Base-by-base conservation (phyloP, 768 basidiomycete genomes). In the Termitomyces sp. region DNA sequence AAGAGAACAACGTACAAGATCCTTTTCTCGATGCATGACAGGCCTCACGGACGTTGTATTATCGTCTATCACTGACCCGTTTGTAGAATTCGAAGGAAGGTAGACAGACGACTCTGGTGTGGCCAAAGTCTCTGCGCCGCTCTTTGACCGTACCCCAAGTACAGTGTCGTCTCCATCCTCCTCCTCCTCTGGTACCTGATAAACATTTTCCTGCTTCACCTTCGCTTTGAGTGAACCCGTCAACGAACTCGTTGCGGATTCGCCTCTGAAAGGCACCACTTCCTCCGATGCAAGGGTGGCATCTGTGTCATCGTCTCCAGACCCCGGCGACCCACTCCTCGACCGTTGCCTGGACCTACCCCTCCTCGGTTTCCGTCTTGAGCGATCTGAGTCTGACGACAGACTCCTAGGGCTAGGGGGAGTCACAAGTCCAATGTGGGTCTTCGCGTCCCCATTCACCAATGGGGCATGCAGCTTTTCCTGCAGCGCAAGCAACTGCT, bases 361-460 rank as follows among this genome's bases (percentile, higher is more conserved):
- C 14, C 68, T 63, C 34, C 66, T 66, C 39, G 62, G 64, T 53
- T 79, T 73, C 55, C 76, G 70, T 39, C 79, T 68, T 43, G 81
- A 70, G n/a, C 78, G 67, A 60, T 70, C 72, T 14, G 85, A 84
- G 65, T 89, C 88, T 9, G 84, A 79, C 3, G 82, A 83, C 21
- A 86, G 75, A 60, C 85, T 88, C 16, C 88, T 76, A 11, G 89
- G 89, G 67, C 86, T 89, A 0, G 88, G 88, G 0, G 89, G 89
- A 0, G 88, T 88, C 10, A 86, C 88, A 28, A 89, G 70, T 1
- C 86, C 87, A 10, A 45, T 68, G 39, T 71, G 69, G 34, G 67
- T 71, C 34, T 68, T 47, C 27, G 65, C 67, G 50, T 76, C 75
- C n/a, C 78, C 75, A 59, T 78, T 77, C 11, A 51, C 62, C 40